A percentile compares a stretch with the other conserved stretches of the same genome.
Evolutionary conservation across 2,329 filamentous ascomycete genomes (phyloP).

Genomic region (Aspergillus jensenii): DNA sequence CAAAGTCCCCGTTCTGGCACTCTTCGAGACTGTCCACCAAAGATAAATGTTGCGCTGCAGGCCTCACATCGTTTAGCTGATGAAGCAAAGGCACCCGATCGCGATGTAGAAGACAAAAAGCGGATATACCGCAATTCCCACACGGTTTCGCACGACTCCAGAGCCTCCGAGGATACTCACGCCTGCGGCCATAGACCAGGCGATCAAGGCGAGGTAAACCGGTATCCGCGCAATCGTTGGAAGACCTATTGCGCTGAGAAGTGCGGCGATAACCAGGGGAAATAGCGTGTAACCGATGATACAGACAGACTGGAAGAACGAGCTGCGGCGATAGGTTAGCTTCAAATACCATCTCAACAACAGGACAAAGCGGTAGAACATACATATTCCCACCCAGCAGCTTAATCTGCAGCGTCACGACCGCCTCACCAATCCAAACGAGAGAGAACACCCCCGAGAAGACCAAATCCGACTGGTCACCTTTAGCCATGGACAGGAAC

Average conservation of each 20-base stretch:
- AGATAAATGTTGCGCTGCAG: not conserved
- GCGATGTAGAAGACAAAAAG: slow-evolving; percentile 93
- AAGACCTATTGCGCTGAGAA: slow-evolving; percentile 80
- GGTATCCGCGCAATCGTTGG: slow-evolving; percentile 82
- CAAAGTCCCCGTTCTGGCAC: not conserved
- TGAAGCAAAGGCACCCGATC: slow-evolving; percentile 93
- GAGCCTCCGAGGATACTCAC: slow-evolving; percentile 95
- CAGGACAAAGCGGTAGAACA: slow-evolving; percentile 41
- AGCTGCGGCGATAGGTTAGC: slow-evolving; percentile 57
- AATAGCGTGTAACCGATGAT: slow-evolving; percentile 99
- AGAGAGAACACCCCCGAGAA: slow-evolving; percentile 97
- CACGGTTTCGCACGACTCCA: slow-evolving; percentile 91
- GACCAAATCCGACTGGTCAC: slow-evolving; percentile 79
- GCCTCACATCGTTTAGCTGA: slow-evolving; percentile 62
- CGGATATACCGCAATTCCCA: slow-evolving; percentile 91
- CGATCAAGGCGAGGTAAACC: slow-evolving; percentile 82
- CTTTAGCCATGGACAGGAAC: slow-evolving; percentile 78
- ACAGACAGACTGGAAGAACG: slow-evolving; percentile 95
- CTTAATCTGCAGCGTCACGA: slow-evolving; percentile 98
- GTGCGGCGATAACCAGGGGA: slow-evolving; percentile 86
- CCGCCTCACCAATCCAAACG: slow-evolving; percentile 94
- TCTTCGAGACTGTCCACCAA: not conserved
- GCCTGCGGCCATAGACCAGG: slow-evolving; percentile 91
- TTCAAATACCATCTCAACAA: not conserved
- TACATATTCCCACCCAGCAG: slow-evolving; percentile 95